Evolutionary conservation across 805 yeast species (phyloP), one percentile per base, ranked within the genome.

Genomic region (Candida oleophila): DNA sequence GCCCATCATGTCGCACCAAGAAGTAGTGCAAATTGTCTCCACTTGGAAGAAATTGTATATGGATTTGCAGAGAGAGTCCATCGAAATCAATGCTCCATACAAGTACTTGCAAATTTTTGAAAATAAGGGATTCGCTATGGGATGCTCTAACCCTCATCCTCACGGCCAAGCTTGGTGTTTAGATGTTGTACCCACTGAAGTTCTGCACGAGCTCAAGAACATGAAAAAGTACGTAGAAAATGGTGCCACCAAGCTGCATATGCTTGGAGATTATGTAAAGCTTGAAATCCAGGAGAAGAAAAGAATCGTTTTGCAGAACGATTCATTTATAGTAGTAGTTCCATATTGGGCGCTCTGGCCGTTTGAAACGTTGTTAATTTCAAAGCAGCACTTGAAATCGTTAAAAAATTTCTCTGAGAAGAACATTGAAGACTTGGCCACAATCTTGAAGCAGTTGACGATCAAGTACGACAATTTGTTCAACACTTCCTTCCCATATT

Each of bases 271-370:
- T 62, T 85, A 84, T 57, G 84, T 81, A 12, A 56, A 69, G 42
- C 58, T 80, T 40, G 89, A 83, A 62, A 55, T 81, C 32, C 59
- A 69, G 35, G 78, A 78, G 50, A 65, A 65, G 42, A 67, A 69
- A 46, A 75, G 91, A 48, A 53, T 82, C 32, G 83, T 85, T 12
- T 68, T 74, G 19, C 74, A 77, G 46, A 85, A 85, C 59, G 87
- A 79, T 48, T 69, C 81, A 3, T 85, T 85, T 53, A 55, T 85
- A 19, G 87, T 77, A 3, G 80, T 85, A 9, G 89, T 85, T 16
- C 91, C 91, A 45, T 85, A 81, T 60, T 85, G 92, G 92, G 91
- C 90, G 4, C 73, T 81, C 32, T 85, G 91, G 91, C 92, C 92
- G 14, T 85, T 84, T 60, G 90, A 85, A 64, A 81, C 88, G 4